A percentile compares a stretch with the other conserved stretches of the same genome.
Conservation (phyloP, 2,329 filamentous ascomycete species). For the Venturiaceae sp. region DNA sequence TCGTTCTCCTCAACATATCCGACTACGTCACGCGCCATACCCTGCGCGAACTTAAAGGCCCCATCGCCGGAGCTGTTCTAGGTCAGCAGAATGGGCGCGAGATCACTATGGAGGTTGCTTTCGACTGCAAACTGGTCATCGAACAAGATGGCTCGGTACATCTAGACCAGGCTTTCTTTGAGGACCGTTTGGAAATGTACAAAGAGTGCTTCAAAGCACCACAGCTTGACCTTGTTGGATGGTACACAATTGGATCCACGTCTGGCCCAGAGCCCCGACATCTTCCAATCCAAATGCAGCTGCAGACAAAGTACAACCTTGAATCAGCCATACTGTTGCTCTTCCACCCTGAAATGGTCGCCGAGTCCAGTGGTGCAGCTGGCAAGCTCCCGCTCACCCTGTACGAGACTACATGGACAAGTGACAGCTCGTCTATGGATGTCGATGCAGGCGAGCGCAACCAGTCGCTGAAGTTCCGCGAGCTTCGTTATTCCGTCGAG, state of each 20-base stretch:
- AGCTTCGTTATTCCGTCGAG: constrained; percentile 79
- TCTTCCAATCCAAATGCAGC: constrained; percentile 67
- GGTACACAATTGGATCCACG: constrained; percentile 72
- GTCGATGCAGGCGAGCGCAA: constrained; percentile 53
- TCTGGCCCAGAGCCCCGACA: constrained; percentile 59
- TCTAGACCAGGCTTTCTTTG: constrained; percentile 65
- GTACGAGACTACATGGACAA: constrained; percentile 62
- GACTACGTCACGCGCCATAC: constrained; percentile 93
- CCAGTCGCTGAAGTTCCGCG: constrained; percentile 59
- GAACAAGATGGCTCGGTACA: constrained; percentile 45
- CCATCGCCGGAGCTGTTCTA: constrained; percentile 77
- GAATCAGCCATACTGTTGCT: constrained; percentile 82
- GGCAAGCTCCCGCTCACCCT: constrained; percentile 83
- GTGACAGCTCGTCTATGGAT: constrained; percentile 26
- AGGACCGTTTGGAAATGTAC: constrained; percentile 63
- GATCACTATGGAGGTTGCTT: constrained; percentile 87
- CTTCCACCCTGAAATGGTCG: constrained; percentile 61
- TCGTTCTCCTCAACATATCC: constrained; percentile 91
- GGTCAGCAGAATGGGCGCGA: constrained; percentile 86
- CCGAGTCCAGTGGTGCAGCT: constrained; percentile 46
- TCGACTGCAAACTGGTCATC: constrained; percentile 59
- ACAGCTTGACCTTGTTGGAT: constrained; percentile 72
- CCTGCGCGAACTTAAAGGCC: constrained; percentile 62
- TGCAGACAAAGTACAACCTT: constrained; percentile 59
- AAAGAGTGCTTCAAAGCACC: constrained; percentile 80